A percentile compares a stretch with the other conserved stretches of the same genome.
Evolutionary conservation across 2,329 filamentous ascomycete species (phyloP).

Genomic region (Penicillium janthinellum): DNA sequence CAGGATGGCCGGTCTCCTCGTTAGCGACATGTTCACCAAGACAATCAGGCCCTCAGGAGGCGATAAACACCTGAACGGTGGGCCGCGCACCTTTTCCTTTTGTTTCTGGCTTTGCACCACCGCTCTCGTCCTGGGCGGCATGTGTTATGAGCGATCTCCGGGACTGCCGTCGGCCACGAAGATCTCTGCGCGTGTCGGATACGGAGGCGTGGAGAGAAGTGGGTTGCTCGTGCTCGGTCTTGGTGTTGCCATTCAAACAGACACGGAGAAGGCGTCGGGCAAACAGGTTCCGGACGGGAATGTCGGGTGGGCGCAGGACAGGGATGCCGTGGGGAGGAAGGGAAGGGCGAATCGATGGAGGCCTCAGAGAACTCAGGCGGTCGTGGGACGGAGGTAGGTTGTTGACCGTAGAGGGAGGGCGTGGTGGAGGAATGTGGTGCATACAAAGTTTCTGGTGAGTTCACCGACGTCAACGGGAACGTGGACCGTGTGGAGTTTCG

Average conservation of each 20-base stretch:
- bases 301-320: slow-evolving; percentile 3
- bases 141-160: slow-evolving; percentile 41
- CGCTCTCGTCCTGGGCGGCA: slow-evolving; percentile 48
- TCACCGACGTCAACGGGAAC: slow-evolving; percentile 27
- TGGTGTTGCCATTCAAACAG: slow-evolving; percentile 27
- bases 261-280: slow-evolving; percentile 1
- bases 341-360: neutral
- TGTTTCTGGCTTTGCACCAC: slow-evolving; percentile 61
- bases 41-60: slow-evolving; percentile 2
- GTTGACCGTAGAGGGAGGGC: neutral
- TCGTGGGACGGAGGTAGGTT: neutral
- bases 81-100: slow-evolving; percentile 57
- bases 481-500: slow-evolving; percentile 26
- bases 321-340: neutral
- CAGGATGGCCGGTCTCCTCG: slow-evolving; percentile 1
- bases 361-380: neutral
- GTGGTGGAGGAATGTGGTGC: neutral
- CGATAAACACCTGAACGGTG: neutral
- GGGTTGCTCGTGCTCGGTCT: slow-evolving; percentile 18
- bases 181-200: slow-evolving; percentile 24
- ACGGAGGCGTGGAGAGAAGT: slow-evolving; percentile 14
- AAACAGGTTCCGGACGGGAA: slow-evolving; percentile 7
- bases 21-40: slow-evolving; percentile 17
- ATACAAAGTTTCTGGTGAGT: slow-evolving; percentile 14
- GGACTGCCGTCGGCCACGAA: slow-evolving; percentile 26